A percentile compares a stretch with the other conserved stretches of the same genome.
Evolutionary conservation across 768 basidiomycete genomes (phyloP).

Genomic region (Macrolepiota dolichaula): DNA sequence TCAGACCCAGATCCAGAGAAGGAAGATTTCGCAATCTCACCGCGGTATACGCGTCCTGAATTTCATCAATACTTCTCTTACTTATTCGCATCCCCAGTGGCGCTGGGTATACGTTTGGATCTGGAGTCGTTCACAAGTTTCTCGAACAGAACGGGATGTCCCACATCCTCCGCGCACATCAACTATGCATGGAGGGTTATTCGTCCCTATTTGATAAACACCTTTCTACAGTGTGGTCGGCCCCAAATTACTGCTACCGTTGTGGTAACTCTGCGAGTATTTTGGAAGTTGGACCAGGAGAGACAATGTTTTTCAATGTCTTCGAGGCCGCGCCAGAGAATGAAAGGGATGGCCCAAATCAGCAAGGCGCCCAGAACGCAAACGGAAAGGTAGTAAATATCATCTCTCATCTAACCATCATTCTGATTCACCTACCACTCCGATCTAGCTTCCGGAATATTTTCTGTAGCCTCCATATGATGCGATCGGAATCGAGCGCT

Average conservation of each 20-base stretch:
- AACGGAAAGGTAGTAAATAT: conserved; percentile 58
- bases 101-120: conserved; percentile 98
- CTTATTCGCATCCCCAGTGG: conserved; percentile 54
- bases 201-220: conserved; percentile 96
- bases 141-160: conserved; percentile 94
- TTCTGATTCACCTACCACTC: conserved; percentile 10
- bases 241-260: conserved; percentile 98
- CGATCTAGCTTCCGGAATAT: conserved; percentile 71
- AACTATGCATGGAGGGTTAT: conserved; percentile 99
- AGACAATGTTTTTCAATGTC: conserved; percentile 90
- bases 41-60: conserved; percentile 57
- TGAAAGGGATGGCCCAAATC: conserved; percentile 83
- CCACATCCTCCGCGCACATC: conserved; percentile 96
- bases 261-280: conserved; percentile 98
- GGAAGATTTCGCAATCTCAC: conserved; percentile 98
- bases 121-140: conserved; percentile 97
- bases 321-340: conserved; percentile 99
- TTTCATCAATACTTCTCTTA: conserved; percentile 13
- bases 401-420: conserved; percentile 11
- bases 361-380: conserved; percentile 71
- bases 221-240: conserved; percentile 97
- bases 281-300: conserved; percentile 90
- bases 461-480: conserved; percentile 43
- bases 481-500: not conserved
- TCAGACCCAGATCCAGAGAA: conserved; percentile 99